These are phyloP conservation scores for Penicillium coffeae DNA, from an alignment of 495 filamentous ascomycete genomes.

Conservation along the genomic window DNA sequence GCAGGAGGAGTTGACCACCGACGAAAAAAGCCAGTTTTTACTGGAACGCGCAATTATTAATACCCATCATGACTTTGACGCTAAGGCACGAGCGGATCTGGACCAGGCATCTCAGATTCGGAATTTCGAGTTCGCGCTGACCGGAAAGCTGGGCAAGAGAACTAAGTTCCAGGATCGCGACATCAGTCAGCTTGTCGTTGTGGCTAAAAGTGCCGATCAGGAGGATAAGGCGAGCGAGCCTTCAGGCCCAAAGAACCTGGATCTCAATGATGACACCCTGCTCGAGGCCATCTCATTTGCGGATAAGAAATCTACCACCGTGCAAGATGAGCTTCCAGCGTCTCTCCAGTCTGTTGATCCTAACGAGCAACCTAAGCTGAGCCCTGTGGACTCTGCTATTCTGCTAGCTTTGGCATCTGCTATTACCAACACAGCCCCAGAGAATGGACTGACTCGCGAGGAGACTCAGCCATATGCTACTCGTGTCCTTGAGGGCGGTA, in stretches of 20 bases:
- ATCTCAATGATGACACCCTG: constrained; percentile 89
- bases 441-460: constrained; percentile 82
- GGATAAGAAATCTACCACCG: constrained; percentile 40
- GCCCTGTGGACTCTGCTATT: constrained; percentile 80
- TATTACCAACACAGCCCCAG: constrained; percentile 80
- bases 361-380: constrained; percentile 74
- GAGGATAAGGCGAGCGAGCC: constrained; percentile 13
- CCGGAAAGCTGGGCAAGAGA: constrained; percentile 82
- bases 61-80: constrained; percentile 80
- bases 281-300: constrained; percentile 81
- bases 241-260: constrained; percentile 59
- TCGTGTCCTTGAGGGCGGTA: constrained; percentile 80
- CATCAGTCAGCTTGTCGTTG: constrained; percentile 84
- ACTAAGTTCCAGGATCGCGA: constrained; percentile 90
- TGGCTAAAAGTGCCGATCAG: constrained; percentile 66
- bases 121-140: constrained; percentile 77
- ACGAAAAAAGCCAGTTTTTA: constrained; percentile 59
- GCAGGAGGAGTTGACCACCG: constrained; percentile 34
- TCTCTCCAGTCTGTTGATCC: constrained; percentile 62
- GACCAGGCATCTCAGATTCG: constrained; percentile 57
- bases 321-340: constrained; percentile 56
- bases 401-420: constrained; percentile 78
- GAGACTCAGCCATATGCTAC: constrained; percentile 88
- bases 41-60: constrained; percentile 80
- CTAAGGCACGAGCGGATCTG: constrained; percentile 68